Evolutionary conservation across 805 yeast genomes (phyloP).

Genomic region (Ogataea dorogensis): DNA sequence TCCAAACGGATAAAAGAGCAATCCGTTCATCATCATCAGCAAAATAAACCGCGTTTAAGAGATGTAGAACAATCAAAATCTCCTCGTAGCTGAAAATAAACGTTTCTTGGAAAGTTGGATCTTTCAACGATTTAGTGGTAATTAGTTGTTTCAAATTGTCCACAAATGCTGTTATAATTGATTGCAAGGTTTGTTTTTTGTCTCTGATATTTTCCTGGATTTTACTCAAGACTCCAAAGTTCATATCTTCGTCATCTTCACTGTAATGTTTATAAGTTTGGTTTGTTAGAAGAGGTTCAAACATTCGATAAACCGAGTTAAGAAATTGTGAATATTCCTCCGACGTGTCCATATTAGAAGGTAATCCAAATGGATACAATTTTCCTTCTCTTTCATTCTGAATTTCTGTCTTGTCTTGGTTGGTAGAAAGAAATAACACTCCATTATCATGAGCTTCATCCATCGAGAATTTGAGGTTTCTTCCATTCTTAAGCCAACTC

Average conservation of each 20-base stretch:
- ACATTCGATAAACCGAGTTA: conserved; percentile 48
- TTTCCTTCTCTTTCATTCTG: conserved; percentile 39
- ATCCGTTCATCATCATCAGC: conserved; percentile 42
- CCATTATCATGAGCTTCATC: conserved; percentile 45
- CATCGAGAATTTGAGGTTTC: conserved; percentile 43
- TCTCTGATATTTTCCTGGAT: conserved; percentile 37
- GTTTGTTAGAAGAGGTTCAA: conserved; percentile 49
- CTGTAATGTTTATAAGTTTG: conserved; percentile 38
- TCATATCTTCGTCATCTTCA: conserved; percentile 23
- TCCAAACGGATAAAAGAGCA: conserved; percentile 54
- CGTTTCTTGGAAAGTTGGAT: conserved; percentile 17
- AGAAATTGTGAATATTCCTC: conserved; percentile 46
- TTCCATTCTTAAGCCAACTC: conserved; percentile 35
- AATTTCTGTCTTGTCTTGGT: conserved; percentile 12
- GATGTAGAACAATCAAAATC: conserved; percentile 51
- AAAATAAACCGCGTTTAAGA: conserved; percentile 55
- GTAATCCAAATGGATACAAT: conserved; percentile 39
- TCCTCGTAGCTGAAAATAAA: conserved; percentile 37
- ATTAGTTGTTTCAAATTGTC: conserved; percentile 35
- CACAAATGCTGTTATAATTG: conserved; percentile 25
- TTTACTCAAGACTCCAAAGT: conserved; percentile 31
- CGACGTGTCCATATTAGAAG: conserved; percentile 40
- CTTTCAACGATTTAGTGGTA: conserved; percentile 25
- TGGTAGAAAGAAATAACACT: conserved; percentile 36
- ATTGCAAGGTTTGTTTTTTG: conserved; percentile 37